Percentiles rank a stretch among this genome's conserved stretches.
Conservation (phyloP, 768 basidiomycete genomes). For the Neoboletus brunneissimus region DNA sequence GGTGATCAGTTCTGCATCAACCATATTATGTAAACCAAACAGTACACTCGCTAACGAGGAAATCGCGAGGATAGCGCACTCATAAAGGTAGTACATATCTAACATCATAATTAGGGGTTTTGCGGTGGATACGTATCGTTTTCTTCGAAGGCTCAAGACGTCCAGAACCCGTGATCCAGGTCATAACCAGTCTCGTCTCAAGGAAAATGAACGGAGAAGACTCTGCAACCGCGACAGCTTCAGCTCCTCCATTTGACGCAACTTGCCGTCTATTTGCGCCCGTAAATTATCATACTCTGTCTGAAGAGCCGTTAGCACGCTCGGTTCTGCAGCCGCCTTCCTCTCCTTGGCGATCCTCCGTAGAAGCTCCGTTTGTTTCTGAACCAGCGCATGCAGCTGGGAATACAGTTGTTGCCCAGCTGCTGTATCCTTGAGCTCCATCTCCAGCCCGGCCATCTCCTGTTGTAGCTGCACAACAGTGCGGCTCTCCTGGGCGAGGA, state of each 20-base stretch:
- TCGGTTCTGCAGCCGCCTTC: background rate
- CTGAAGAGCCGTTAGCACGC: slow-evolving; percentile 2
- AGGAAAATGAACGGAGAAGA: background rate
- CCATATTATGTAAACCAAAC: background rate
- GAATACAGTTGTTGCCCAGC: slow-evolving; percentile 4
- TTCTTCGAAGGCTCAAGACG: background rate
- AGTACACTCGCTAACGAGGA: background rate
- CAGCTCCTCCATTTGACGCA: slow-evolving; percentile 5
- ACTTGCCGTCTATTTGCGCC: slow-evolving; percentile 1
- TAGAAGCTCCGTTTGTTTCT: slow-evolving; percentile 9
- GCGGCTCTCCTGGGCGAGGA: background rate
- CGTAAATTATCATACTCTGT: background rate
- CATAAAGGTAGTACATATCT: background rate
- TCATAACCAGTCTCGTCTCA: background rate
- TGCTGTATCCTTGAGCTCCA: slow-evolving; percentile 8
- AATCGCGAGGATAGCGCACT: background rate
- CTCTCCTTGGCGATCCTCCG: slow-evolving; percentile 9
- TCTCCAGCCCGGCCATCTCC: background rate
- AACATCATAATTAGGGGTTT: background rate
- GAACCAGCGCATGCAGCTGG: slow-evolving; percentile 6
- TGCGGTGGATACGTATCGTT: background rate
- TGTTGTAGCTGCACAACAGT: background rate
- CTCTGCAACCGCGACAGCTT: slow-evolving; percentile 1
- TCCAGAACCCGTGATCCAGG: no score
- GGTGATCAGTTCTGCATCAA: no score